A percentile compares a stretch with the other conserved stretches of the same genome.
phyloP scores from a whole-genome alignment of 179 eudicot species.

The Spergularia azorica region DNA sequence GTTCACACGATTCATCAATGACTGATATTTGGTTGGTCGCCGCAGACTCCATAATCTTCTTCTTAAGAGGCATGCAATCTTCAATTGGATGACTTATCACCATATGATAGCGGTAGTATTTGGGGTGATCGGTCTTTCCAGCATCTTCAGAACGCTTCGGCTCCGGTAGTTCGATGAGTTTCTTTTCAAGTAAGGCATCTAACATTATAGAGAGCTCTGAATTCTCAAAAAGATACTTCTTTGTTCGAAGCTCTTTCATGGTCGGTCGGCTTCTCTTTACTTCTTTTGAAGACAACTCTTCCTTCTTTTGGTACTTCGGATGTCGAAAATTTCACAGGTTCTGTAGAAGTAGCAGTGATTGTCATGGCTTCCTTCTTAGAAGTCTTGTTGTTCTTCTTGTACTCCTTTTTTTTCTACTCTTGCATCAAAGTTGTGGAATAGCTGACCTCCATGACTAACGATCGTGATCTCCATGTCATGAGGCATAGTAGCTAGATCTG shows the following conservation, averaged over 20 bases:
- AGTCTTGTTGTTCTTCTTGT: neutral
- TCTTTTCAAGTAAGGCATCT: constrained; percentile 7
- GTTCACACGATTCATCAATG: too few relatives aligned
- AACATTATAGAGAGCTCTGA: neutral
- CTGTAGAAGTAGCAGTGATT: too few relatives aligned
- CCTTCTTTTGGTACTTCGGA: too few relatives aligned
- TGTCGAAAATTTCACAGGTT: too few relatives aligned
- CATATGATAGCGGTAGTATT: neutral
- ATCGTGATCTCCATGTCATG: constrained; percentile 18
- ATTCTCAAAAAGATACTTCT: constrained; percentile 11
- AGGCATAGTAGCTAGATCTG: neutral
- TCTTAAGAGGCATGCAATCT: constrained; percentile 6
- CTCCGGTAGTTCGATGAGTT: neutral
- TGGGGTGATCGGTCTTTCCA: neutral
- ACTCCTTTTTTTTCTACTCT: neutral
- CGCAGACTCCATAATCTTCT: neutral
- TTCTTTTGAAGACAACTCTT: neutral
- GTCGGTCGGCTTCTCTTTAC: neutral
- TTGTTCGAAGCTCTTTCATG: neutral
- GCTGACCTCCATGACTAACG: neutral
- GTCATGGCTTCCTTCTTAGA: neutral
- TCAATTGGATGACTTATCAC: constrained; percentile 2
- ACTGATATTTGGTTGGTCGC: neutral
- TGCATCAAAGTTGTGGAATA: neutral
- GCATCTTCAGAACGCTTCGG: neutral